Evolutionary conservation across 2,329 filamentous ascomycete genomes (phyloP).

Genomic region (Alternaria atra): DNA sequence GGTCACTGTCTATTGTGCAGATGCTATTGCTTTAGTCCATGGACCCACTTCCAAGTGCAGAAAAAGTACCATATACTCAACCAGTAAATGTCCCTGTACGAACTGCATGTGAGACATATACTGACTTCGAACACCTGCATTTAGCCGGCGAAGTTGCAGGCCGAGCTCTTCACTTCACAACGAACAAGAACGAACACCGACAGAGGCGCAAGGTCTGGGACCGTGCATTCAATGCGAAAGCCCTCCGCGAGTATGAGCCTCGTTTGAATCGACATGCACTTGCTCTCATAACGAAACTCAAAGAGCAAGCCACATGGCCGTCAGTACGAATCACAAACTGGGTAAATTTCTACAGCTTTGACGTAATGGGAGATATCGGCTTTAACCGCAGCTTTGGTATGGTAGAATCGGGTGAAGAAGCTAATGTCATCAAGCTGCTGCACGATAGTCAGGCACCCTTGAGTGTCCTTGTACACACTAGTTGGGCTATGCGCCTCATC

Average conservation of each 20-base stretch:
- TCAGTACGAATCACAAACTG: slow-evolving; percentile 42
- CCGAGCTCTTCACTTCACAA: slow-evolving; percentile 37
- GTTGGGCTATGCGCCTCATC: slow-evolving; percentile 32
- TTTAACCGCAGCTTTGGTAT: slow-evolving; percentile 55
- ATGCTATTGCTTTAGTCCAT: slow-evolving; percentile 42
- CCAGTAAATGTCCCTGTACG: not conserved
- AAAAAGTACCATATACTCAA: slow-evolving; percentile 43
- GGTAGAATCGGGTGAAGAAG: slow-evolving; percentile 42
- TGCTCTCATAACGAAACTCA: slow-evolving; percentile 36
- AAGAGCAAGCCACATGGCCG: slow-evolving; percentile 26
- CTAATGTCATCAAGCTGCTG: slow-evolving; percentile 36
- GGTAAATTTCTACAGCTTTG: slow-evolving; percentile 56
- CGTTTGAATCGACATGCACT: slow-evolving; percentile 42
- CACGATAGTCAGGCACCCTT: slow-evolving; percentile 36
- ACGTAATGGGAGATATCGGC: slow-evolving; percentile 60
- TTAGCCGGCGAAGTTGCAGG: slow-evolving; percentile 25
- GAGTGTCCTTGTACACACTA: slow-evolving; percentile 32
- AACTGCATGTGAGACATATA: too few species aligned
- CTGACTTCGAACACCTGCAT: too few species aligned
- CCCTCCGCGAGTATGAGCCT: slow-evolving; percentile 49
- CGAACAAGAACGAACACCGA: slow-evolving; percentile 42
- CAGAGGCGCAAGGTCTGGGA: slow-evolving; percentile 46
- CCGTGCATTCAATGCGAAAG: slow-evolving; percentile 43
- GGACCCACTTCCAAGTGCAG: slow-evolving; percentile 41
- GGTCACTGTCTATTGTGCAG: slow-evolving; percentile 39